Percentiles rank a stretch among this genome's conserved stretches.
These are phyloP conservation scores for Grosmannia serpens DNA, from an alignment of 2,329 filamentous ascomycete genomes.

Conservation along the genomic window DNA sequence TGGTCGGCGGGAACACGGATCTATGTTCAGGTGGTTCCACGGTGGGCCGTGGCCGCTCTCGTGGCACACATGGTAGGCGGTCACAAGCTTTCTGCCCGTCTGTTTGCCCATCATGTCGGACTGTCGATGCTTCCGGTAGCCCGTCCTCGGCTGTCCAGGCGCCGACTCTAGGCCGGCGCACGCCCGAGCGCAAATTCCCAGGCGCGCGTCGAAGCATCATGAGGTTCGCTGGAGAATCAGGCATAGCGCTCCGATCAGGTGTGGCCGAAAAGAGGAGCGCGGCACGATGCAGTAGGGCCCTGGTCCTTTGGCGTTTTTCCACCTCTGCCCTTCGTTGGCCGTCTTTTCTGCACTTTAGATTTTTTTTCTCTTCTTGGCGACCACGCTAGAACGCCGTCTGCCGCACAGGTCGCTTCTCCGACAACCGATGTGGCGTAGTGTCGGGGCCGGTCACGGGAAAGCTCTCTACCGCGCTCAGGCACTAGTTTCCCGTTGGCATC, in stretches of 20 bases:
- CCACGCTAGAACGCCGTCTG: neutral
- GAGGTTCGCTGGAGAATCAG: neutral
- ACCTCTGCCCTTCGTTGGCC: neutral
- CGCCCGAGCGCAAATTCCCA: neutral
- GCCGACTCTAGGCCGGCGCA: neutral
- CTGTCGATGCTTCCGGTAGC: neutral
- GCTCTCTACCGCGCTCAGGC: too few relatives aligned
- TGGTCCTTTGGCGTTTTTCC: neutral
- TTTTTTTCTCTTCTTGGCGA: neutral
- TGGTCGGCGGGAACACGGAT: too few relatives aligned
- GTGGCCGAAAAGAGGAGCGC: neutral
- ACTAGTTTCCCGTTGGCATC: too few relatives aligned
- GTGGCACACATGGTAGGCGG: too few relatives aligned
- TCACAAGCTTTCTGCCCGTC: too few relatives aligned
- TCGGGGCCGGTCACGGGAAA: too few relatives aligned
- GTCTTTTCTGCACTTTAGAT: neutral
- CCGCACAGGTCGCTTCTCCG: too few relatives aligned
- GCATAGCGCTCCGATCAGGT: neutral
- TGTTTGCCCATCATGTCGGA: too few relatives aligned
- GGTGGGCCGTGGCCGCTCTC: too few relatives aligned
- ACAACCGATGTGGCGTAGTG: too few relatives aligned
- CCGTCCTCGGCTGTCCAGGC: neutral
- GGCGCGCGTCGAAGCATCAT: neutral
- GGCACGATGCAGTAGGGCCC: neutral
- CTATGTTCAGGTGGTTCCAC: too few relatives aligned